Evolutionary conservation across 108 stramenopile genomes (phyloP), one percentile per base, ranked within the genome.

Genomic region (Pinguiococcus pyrenoidosus): DNA sequence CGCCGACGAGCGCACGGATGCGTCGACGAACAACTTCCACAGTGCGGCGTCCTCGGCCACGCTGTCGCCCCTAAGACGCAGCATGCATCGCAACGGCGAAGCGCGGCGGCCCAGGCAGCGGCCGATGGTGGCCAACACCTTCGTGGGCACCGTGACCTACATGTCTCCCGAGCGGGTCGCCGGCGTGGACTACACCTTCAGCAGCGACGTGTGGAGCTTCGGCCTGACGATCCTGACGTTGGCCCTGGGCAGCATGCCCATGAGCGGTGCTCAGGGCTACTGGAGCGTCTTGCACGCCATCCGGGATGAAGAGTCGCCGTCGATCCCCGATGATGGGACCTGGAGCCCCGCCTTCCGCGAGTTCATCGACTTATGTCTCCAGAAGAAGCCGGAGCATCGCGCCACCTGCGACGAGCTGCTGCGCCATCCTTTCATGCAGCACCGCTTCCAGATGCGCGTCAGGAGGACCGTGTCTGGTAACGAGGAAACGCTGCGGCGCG

Each of bases 171-270:
- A 80, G 51, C 61, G 79, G 18, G 68, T 80, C 25, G 35, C 44
- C 13, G 71, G 76, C 32, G 60, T 67, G 30, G 43, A 46, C 18
- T 78, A 80, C 66, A 26, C 36, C 8, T 53, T n/a, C 36, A 23
- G 21, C 18, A 20, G 18, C 14, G 79, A 80, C 41, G 42, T 80
- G 3, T 80, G 79, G 79, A 71, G 68, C 25, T 37, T 89, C 48
- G 87, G 89, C 32, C 72, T 91, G 47, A 84, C 74, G 38, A 80
- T 86, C 43, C 87, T 92, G 14, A 78, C 92, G 26, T 66, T 73
- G 13, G 73, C 95, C 25, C 83, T 90, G 40, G 77, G 83, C 24
- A 64, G 79, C 45, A 66, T 92, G 12, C 76, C 77, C 73, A 6
- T 83, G 20, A 27, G 44, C 27, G 35, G 33, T 1, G 30, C 24